Conservation (phyloP, 768 basidiomycete species). For the Boletus huronensis region DNA sequence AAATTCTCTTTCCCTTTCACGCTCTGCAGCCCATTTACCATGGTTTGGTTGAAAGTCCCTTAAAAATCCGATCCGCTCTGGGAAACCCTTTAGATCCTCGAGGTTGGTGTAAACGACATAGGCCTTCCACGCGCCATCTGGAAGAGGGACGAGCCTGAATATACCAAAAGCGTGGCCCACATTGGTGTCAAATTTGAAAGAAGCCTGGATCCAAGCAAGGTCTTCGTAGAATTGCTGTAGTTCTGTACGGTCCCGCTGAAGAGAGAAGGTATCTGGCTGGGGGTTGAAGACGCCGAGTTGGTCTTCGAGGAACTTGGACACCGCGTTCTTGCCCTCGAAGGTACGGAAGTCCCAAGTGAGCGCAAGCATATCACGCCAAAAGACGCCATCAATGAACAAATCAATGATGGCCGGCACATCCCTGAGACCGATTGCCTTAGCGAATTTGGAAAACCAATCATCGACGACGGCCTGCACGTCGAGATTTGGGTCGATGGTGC, state of each 20-base stretch:
- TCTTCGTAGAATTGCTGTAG: constrained; percentile 34
- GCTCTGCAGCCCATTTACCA: constrained; percentile 31
- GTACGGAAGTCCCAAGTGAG: constrained; percentile 65
- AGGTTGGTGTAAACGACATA: constrained; percentile 49
- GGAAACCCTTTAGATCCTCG: constrained; percentile 46
- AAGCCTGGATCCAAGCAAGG: constrained; percentile 41
- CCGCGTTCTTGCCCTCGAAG: constrained; percentile 41
- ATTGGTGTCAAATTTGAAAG: constrained; percentile 44
- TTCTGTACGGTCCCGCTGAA: constrained; percentile 17
- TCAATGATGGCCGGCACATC: constrained; percentile 36
- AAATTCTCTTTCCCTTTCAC: constrained; percentile 27
- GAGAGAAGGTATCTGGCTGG: constrained; percentile 19
- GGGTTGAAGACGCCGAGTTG: constrained; percentile 34
- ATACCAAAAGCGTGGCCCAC: constrained; percentile 41
- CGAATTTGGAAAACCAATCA: constrained; percentile 43
- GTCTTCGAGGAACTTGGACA: constrained; percentile 45
- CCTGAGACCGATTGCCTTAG: constrained; percentile 30
- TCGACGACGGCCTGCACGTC: constrained; percentile 35
- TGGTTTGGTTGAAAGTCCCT: constrained; percentile 40
- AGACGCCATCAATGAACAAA: constrained; percentile 34
- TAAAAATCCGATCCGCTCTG: constrained; percentile 41
- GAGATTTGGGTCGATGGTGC: constrained; percentile 29
- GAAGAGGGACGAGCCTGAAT: constrained; percentile 44
- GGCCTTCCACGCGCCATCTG: constrained; percentile 44
- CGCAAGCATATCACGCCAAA: constrained; percentile 60